Evolutionary conservation across 2,329 filamentous ascomycete species (phyloP).

Genomic region (Pseudocercospora crystallina): DNA sequence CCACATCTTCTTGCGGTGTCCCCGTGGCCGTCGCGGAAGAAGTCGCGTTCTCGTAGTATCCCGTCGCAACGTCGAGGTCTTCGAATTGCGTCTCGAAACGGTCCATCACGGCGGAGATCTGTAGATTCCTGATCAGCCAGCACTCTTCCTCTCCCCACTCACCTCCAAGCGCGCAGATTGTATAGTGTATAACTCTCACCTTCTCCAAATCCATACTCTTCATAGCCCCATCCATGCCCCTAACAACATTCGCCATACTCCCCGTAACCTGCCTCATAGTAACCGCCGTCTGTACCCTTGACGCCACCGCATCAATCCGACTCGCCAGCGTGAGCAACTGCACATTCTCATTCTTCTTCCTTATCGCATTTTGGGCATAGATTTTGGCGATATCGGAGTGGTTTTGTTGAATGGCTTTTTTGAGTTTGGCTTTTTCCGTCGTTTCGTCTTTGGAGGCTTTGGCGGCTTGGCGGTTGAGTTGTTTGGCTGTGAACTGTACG

Average conservation of each 20-base stretch:
- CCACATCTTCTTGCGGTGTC: conserved; percentile 80
- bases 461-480: conserved; percentile 61
- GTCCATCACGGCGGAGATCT: conserved; percentile 67
- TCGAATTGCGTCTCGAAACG: conserved; percentile 61
- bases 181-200: conserved; percentile 40
- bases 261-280: conserved; percentile 62
- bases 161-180: not conserved
- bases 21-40: conserved; percentile 72
- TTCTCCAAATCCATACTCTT: conserved; percentile 64
- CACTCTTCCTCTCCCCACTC: not conserved
- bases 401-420: conserved; percentile 61
- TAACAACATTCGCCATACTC: conserved; percentile 63
- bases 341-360: conserved; percentile 62
- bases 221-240: conserved; percentile 63
- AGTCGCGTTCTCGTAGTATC: conserved; percentile 85
- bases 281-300: conserved; percentile 62
- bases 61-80: conserved; percentile 52
- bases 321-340: conserved; percentile 59
- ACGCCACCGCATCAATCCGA: conserved; percentile 60
- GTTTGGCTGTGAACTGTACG: conserved; percentile 60
- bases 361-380: conserved; percentile 63
- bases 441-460: conserved; percentile 63
- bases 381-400: conserved; percentile 63
- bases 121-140: not conserved
- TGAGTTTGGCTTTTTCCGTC: conserved; percentile 60